Conservation (phyloP, 1,139 yeast genomes). For the Debaryomyces sp. region DNA sequence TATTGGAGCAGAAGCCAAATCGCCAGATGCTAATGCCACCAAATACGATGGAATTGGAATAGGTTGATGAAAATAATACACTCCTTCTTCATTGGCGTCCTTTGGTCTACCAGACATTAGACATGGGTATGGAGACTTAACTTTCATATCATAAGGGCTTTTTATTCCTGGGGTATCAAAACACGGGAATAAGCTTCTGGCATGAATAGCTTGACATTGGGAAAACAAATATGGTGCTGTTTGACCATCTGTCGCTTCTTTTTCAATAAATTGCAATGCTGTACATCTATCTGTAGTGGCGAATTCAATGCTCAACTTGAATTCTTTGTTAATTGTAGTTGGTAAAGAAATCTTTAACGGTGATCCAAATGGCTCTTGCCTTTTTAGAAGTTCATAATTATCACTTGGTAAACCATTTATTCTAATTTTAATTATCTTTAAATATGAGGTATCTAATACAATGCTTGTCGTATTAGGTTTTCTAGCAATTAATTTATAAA, state of each 20-base stretch:
- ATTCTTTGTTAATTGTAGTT: slow-evolving; percentile 11
- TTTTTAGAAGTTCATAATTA: slow-evolving; percentile 19
- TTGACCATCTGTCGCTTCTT: slow-evolving; percentile 27
- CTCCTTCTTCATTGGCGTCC: slow-evolving; percentile 10
- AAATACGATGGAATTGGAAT: slow-evolving; percentile 41
- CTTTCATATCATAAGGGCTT: slow-evolving; percentile 32
- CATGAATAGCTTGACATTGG: slow-evolving; percentile 49
- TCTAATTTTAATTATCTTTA: slow-evolving; percentile 23
- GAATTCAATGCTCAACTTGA: slow-evolving; percentile 25
- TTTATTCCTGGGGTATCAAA: slow-evolving; percentile 48
- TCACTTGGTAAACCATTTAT: slow-evolving; percentile 24
- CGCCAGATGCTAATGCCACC: slow-evolving; percentile 40
- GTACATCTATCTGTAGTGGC: slow-evolving; percentile 40
- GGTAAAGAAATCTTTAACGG: slow-evolving; percentile 26
- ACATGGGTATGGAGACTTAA: slow-evolving; percentile 32
- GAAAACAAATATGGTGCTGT: slow-evolving; percentile 44
- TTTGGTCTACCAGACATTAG: slow-evolving; percentile 43
- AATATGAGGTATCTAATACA: slow-evolving; percentile 35
- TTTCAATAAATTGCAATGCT: slow-evolving; percentile 38
- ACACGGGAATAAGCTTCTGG: slow-evolving; percentile 45
- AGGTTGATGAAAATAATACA: slow-evolving; percentile 33
- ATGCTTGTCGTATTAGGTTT: slow-evolving; percentile 15
- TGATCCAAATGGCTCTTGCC: slow-evolving; percentile 35
- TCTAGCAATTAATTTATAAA: slow-evolving; percentile 21
- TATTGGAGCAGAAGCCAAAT: slow-evolving; percentile 30